These are phyloP conservation scores for Leishmania tropica DNA, from an alignment of 208 protist species.

Conservation along the genomic window DNA sequence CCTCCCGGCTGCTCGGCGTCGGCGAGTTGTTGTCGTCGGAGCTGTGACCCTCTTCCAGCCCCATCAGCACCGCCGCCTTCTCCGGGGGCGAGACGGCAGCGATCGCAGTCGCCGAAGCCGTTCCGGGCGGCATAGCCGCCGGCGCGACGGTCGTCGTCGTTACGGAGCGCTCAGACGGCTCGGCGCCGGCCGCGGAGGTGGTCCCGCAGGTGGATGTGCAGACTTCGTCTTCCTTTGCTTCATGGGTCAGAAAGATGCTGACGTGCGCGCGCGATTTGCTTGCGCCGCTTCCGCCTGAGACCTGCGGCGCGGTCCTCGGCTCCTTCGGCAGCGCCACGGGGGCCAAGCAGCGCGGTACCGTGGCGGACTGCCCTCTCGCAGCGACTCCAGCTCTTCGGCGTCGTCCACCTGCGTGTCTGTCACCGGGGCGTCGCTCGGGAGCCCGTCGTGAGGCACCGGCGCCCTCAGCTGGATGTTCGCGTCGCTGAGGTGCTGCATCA, in stretches of 20 bases:
- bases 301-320: background rate
- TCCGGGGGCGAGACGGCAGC: background rate
- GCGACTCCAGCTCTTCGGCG: conserved; percentile 42
- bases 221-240: background rate
- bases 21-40: conserved; percentile 33
- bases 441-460: conserved; percentile 1
- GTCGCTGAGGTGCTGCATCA: conserved; percentile 27
- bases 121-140: background rate
- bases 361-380: conserved; percentile 42
- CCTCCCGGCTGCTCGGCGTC: conserved; percentile 30
- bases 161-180: background rate
- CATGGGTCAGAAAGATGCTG: background rate
- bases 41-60: conserved; percentile 27
- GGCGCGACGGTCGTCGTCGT: background rate
- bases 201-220: background rate
- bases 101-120: background rate
- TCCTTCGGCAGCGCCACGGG: conserved; percentile 23
- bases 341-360: conserved; percentile 30
- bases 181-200: background rate
- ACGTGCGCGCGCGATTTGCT: background rate
- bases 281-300: background rate
- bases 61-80: conserved; percentile 15
- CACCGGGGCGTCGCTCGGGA: conserved; percentile 10
- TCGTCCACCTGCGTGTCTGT: conserved; percentile 31
- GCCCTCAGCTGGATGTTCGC: conserved; percentile 16